Percentiles rank a stretch among this genome's conserved stretches.
Conservation (phyloP, 371 early-diverging fungal species). For the Mucor saturninus region DNA sequence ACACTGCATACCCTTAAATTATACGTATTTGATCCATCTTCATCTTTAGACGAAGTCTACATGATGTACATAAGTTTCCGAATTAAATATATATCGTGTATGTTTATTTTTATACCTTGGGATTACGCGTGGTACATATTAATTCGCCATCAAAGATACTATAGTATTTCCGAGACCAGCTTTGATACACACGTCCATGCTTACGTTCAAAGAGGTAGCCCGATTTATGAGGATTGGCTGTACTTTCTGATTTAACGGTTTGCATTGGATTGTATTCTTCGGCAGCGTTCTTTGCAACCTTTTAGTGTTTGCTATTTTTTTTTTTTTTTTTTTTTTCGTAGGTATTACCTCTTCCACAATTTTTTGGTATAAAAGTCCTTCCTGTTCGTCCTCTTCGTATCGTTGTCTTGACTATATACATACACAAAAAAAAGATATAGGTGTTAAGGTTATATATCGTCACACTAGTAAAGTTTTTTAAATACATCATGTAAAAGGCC, state of each 20-base stretch:
- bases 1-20: constrained; percentile 83
- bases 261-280: constrained; percentile 42
- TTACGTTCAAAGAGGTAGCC: constrained; percentile 82
- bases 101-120: constrained; percentile 42
- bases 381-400: constrained; percentile 44
- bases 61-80: not conserved
- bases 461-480: not conserved
- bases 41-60: constrained; percentile 37
- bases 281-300: constrained; percentile 19
- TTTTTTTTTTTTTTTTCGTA: no score
- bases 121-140: constrained; percentile 53
- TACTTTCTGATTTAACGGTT: constrained; percentile 2
- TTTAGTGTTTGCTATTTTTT: not conserved
- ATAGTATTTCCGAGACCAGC: constrained; percentile 80
- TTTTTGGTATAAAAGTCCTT: constrained; percentile 37
- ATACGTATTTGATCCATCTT: constrained; percentile 48
- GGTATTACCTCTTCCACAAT: constrained; percentile 32
- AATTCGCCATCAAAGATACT: constrained; percentile 70
- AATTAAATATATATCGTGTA: not conserved
- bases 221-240: constrained; percentile 41
- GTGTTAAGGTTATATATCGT: no score
- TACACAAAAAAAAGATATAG: no score
- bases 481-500: constrained; percentile 52
- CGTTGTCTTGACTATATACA: constrained; percentile 46
- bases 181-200: constrained; percentile 69